These are phyloP conservation scores for Terfezia boudieri DNA, from an alignment of 495 filamentous ascomycete genomes.

Conservation along the genomic window DNA sequence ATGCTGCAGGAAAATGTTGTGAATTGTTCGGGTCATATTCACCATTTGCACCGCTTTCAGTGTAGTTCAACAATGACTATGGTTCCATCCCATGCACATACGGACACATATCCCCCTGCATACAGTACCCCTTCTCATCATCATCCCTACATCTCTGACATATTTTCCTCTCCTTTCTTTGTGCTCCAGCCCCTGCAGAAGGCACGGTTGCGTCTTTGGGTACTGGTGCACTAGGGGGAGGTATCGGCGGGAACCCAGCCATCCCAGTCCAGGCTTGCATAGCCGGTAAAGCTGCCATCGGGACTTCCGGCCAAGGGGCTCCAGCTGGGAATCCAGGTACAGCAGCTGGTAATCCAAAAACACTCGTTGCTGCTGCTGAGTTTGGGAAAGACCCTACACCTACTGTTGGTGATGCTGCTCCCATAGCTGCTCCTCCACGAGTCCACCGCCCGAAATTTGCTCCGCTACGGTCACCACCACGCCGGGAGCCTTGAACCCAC, in stretches of 20 bases:
- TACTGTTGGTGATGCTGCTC: not conserved
- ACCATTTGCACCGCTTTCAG: conserved; percentile 28
- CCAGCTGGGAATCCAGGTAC: conserved; percentile 20
- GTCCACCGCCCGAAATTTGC: conserved; percentile 21
- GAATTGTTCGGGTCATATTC: conserved; percentile 56
- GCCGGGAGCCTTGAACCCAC: conserved; percentile 50
- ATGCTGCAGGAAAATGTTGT: conserved; percentile 8
- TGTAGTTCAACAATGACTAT: conserved; percentile 22
- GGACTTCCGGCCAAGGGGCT: conserved; percentile 38
- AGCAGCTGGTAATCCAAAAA: conserved; percentile 10
- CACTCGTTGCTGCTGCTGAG: conserved; percentile 6
- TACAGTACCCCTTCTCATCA: conserved; percentile 71
- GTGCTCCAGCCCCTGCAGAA: conserved; percentile 5
- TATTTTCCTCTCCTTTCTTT: conserved; percentile 23
- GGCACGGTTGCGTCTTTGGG: conserved; percentile 1
- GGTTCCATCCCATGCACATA: conserved; percentile 56
- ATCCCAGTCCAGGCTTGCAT: conserved; percentile 40
- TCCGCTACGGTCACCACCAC: conserved; percentile 34
- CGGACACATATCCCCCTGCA: conserved; percentile 49
- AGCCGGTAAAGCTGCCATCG: conserved; percentile 46
- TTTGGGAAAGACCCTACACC: conserved; percentile 6
- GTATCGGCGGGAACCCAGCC: conserved; percentile 31
- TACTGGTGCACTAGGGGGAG: conserved; percentile 3
- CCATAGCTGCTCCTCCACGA: conserved; percentile 10
- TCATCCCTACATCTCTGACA: conserved; percentile 59